Evolutionary conservation across 139 green algal genomes (phyloP).

Genomic region (Chlamydomonas urium): DNA sequence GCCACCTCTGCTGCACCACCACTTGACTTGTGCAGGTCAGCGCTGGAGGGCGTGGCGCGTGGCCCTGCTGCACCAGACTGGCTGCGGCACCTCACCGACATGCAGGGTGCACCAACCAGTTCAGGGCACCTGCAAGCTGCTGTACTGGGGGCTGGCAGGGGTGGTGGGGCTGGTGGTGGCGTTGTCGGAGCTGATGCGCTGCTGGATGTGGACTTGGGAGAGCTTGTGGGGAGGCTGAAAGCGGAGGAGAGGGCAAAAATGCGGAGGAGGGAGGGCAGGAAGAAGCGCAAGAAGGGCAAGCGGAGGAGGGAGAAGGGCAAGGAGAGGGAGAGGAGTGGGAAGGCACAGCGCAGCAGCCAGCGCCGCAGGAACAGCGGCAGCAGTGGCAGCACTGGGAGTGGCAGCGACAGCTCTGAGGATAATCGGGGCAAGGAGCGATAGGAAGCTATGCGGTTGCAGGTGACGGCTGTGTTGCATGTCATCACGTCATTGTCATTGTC

Average conservation of each 20-base stretch:
- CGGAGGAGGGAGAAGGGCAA: slow-evolving; percentile 1
- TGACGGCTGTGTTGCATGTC: no score
- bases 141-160: neutral
- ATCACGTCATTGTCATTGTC: no score
- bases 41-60: neutral
- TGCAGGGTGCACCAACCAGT: neutral
- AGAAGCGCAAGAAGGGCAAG: neutral
- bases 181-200: neutral
- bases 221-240: neutral
- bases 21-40: neutral
- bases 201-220: neutral
- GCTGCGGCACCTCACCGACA: neutral
- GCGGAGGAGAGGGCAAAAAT: neutral
- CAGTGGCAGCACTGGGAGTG: no score
- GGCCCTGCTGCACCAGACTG: slow-evolving; percentile 4
- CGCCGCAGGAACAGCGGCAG: no score
- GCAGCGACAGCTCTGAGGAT: no score
- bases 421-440: no score
- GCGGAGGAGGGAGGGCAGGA: neutral
- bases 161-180: neutral
- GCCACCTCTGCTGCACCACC: no score
- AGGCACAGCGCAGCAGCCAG: no score
- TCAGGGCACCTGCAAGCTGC: neutral
- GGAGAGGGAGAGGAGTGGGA: neutral
- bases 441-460: no score